Percentiles rank a stretch among this genome's conserved stretches.
Evolutionary conservation across 768 basidiomycete genomes (phyloP).

Genomic region (Trametes cubensis): DNA sequence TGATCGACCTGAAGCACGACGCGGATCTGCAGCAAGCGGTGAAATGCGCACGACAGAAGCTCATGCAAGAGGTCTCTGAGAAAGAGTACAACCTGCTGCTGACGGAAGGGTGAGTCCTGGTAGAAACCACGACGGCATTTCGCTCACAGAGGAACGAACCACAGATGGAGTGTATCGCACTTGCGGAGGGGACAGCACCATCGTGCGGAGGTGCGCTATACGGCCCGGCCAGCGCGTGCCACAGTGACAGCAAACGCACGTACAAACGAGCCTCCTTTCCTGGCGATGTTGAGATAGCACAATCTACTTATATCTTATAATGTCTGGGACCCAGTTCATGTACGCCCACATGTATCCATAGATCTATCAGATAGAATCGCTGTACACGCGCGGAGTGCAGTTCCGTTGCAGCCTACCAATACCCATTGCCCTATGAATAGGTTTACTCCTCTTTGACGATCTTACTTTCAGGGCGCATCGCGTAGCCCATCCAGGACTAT

Average conservation of each 20-base stretch:
- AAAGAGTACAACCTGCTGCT: conserved; percentile 67
- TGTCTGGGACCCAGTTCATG: too few relatives aligned
- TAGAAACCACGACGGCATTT: neutral
- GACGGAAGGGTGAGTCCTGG: conserved; percentile 58
- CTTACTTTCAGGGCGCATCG: conserved; percentile 69
- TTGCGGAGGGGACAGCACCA: conserved; percentile 49
- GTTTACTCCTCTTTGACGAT: conserved; percentile 54
- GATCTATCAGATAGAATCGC: too few relatives aligned
- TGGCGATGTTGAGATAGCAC: conserved; percentile 54
- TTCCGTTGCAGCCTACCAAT: neutral
- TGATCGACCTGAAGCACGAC: conserved; percentile 47
- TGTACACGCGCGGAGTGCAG: too few relatives aligned
- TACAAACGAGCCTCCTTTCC: conserved; percentile 68
- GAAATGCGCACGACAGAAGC: conserved; percentile 63
- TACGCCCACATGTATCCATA: too few relatives aligned
- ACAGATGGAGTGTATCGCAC: conserved; percentile 25
- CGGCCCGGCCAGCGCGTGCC: conserved; percentile 63
- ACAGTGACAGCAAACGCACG: conserved; percentile 49
- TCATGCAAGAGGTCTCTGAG: conserved; percentile 56
- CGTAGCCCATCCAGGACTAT: conserved; percentile 97
- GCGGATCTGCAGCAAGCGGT: conserved; percentile 56
- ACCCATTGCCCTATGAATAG: neutral
- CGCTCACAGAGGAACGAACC: neutral
- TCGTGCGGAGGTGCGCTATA: conserved; percentile 72
- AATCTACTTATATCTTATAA: too few relatives aligned